phyloP scores from a whole-genome alignment of 1,284 basidiomycete species.

The Xerocomus minutiporus region DNA sequence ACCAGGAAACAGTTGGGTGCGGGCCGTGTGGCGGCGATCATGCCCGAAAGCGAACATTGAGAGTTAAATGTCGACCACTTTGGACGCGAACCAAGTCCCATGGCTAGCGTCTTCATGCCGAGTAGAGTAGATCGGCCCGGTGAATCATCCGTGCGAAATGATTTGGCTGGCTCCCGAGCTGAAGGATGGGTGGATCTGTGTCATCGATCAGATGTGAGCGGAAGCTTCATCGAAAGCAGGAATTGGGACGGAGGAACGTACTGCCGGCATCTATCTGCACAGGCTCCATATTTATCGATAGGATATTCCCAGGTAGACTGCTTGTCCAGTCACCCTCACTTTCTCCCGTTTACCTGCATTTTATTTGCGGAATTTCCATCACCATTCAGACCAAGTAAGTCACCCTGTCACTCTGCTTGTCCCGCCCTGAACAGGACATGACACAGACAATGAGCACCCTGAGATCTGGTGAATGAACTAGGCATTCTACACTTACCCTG shows the following conservation, averaged over 20 bases:
- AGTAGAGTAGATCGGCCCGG: background rate
- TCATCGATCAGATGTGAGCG: background rate
- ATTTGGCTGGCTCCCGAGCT: background rate
- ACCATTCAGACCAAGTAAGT: background rate
- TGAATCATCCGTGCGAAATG: background rate
- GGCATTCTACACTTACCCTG: background rate
- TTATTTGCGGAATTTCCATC: background rate
- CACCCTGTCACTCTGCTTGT: background rate
- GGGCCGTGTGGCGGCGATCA: no score
- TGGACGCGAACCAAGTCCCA: background rate
- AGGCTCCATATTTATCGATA: background rate
- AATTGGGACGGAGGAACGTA: background rate
- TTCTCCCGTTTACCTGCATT: slow-evolving; percentile 1
- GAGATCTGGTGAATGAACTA: background rate
- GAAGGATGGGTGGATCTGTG: background rate
- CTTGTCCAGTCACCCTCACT: background rate
- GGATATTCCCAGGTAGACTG: background rate
- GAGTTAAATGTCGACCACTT: no score
- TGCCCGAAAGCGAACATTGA: no score
- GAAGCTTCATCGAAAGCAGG: background rate
- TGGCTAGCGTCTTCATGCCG: no score
- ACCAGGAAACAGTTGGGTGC: no score
- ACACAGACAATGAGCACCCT: background rate
- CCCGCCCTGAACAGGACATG: background rate
- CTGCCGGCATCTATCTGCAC: background rate